Evolutionary conservation across 192 early-diverging fungal genomes (phyloP).

Genomic region (Spizellomyces sp.): DNA sequence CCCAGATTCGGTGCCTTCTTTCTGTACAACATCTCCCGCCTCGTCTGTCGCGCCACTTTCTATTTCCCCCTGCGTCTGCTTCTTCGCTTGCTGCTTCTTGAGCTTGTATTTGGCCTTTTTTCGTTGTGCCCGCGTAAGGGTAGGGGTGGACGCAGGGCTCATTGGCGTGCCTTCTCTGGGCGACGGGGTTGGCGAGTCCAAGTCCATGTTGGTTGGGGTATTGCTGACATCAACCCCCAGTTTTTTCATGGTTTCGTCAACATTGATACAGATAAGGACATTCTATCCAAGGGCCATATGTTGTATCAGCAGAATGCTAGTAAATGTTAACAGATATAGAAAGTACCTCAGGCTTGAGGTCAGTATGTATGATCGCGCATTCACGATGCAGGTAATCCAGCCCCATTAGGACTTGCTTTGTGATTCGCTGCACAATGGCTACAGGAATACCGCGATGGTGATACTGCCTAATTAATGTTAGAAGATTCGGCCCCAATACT

Average conservation of each 20-base stretch:
- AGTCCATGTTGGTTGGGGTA: conserved; percentile 26
- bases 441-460: conserved; percentile 82
- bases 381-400: conserved; percentile 92
- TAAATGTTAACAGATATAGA: not conserved
- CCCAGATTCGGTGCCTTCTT: not conserved
- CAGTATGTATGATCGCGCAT: conserved; percentile 97
- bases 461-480: conserved; percentile 85
- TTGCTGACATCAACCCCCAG: conserved; percentile 42
- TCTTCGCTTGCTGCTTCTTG: conserved; percentile 40
- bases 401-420: conserved; percentile 87
- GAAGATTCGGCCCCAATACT: conserved; percentile 91
- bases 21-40: not conserved
- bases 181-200: conserved; percentile 16
- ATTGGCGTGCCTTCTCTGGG: conserved; percentile 16
- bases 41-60: not conserved
- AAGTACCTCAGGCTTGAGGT: conserved; percentile 88
- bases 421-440: conserved; percentile 86
- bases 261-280: conserved; percentile 90
- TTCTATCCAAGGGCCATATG: conserved; percentile 50
- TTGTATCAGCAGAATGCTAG: not conserved
- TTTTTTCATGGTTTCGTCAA: conserved; percentile 73
- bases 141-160: conserved; percentile 12
- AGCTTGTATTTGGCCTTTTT: conserved; percentile 59
- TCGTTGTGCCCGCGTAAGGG: conserved; percentile 51
- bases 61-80: not conserved